A percentile compares a stretch with the other conserved stretches of the same genome.
These are phyloP conservation scores for Fusarium sp. DNA, from an alignment of 2,329 filamentous ascomycete genomes.

Conservation along the genomic window DNA sequence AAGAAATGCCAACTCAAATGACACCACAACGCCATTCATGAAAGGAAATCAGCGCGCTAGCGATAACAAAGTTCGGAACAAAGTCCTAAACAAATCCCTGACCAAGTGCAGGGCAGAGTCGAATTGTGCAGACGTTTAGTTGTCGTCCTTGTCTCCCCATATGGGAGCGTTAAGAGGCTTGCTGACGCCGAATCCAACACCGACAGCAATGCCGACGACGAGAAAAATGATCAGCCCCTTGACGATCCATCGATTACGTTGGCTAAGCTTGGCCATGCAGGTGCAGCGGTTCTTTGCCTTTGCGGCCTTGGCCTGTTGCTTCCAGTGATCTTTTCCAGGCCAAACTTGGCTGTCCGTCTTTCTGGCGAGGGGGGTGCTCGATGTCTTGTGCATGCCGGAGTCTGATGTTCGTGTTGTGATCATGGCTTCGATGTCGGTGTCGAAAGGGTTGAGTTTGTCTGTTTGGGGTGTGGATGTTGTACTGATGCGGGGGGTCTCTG, in stretches of 20 bases:
- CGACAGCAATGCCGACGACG: conserved; percentile 63
- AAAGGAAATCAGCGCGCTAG: conserved; percentile 36
- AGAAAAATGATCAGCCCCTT: conserved; percentile 56
- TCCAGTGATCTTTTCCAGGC: conserved; percentile 69
- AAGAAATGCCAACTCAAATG: conserved; percentile 22
- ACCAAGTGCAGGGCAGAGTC: neutral
- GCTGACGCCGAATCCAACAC: conserved; percentile 68
- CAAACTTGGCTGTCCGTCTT: conserved; percentile 65
- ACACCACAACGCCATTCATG: conserved; percentile 46
- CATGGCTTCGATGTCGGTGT: conserved; percentile 66
- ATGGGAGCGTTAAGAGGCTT: conserved; percentile 68
- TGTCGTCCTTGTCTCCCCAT: conserved; percentile 55
- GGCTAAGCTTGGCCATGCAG: conserved; percentile 62
- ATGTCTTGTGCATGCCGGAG: conserved; percentile 46
- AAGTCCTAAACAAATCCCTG: conserved; percentile 2
- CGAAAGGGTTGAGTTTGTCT: conserved; percentile 61
- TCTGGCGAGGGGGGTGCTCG: conserved; percentile 42
- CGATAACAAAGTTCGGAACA: conserved; percentile 23
- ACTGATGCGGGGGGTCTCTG: conserved; percentile 44
- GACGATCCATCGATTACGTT: conserved; percentile 63
- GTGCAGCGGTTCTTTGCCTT: conserved; percentile 62
- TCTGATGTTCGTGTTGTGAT: conserved; percentile 46
- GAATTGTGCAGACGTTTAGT: neutral
- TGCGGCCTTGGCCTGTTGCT: conserved; percentile 65
- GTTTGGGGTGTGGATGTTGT: conserved; percentile 57